Evolutionary conservation across 129 eudicot species (phyloP), one percentile per base, ranked within the genome.

Genomic region (Cynara cardunculus): DNA sequence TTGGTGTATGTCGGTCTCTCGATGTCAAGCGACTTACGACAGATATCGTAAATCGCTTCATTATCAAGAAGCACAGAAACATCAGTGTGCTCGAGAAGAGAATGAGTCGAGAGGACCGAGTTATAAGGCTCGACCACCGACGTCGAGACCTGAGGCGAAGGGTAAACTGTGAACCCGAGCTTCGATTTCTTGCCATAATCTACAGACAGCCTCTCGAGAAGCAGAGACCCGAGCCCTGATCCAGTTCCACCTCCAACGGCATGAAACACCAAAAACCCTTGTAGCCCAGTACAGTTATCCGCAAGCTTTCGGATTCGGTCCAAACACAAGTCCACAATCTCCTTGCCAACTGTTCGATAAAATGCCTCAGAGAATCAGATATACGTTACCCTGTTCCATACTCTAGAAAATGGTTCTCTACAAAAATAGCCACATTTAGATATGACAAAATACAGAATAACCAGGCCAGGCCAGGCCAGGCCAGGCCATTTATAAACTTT

Each of bases 201-300:
- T 0, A 91, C 97, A 13, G 93, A 91, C 12, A 91, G 79, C 80
- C 93, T 83, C 71, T 91, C 93, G 18, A 91, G 90, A 77, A 89
- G 86, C 5, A 91, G 85, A 46, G 92, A 91, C 26, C 97, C 97
- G 10, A 91, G 89, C 13, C 97, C 93, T 1, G 93, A 91, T 7
- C 97, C 97, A 7, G 93, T 91, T 14, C 97, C 97, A 73, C 97
- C 93, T 16, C 92, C 97, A 0, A 91, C 97, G 14, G 93, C 97
- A 56, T 91, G 89, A 78, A 91, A 89, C 19, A 91, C 91, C 75
- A 91, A 77, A 31, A 91, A 91, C 35, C 97, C 93, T 71, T 91
- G 97, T 27, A 91, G 69, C 19, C 97, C 93, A 34, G 93, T 91
- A 66, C 96, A 91, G 84, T 89, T 91, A 72, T 89, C 96, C 0